These are phyloP conservation scores for Populus euphratica DNA, from an alignment of 345 rosid genomes.

Conservation along the genomic window DNA sequence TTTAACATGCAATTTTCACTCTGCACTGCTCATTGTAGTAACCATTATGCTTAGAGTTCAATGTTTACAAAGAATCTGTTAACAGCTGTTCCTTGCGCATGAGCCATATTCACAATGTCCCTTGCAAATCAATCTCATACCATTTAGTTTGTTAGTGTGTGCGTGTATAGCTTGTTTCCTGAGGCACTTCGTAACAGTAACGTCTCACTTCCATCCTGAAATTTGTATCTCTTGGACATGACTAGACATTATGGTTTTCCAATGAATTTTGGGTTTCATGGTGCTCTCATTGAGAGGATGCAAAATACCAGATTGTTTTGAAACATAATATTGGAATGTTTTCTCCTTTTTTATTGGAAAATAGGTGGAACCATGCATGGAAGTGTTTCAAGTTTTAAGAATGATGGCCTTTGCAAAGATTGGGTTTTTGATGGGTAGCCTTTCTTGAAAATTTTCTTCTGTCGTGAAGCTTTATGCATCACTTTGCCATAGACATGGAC, in stretches of 20 bases:
- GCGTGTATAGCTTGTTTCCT: background rate
- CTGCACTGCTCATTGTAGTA: background rate
- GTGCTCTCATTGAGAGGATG: background rate
- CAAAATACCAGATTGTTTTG: background rate
- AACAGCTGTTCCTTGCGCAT: background rate
- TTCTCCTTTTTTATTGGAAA: background rate
- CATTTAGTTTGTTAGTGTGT: background rate
- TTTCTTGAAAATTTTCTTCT: background rate
- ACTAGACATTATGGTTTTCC: background rate
- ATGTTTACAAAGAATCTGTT: background rate
- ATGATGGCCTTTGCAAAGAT: background rate
- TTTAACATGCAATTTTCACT: background rate
- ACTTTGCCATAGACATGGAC: background rate
- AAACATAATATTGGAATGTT: background rate
- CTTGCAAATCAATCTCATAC: background rate
- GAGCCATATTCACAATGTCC: background rate
- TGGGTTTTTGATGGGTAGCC: background rate
- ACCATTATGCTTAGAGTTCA: background rate
- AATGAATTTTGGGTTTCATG: background rate
- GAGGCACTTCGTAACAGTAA: background rate
- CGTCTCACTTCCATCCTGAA: background rate
- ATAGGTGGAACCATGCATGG: background rate
- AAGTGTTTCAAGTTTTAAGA: background rate
- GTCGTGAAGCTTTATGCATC: background rate
- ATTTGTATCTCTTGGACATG: background rate